A percentile compares a stretch with the other conserved stretches of the same genome.
Evolutionary conservation across 2,329 filamentous ascomycete genomes (phyloP).

Genomic region (Ceratocystis papillata): DNA sequence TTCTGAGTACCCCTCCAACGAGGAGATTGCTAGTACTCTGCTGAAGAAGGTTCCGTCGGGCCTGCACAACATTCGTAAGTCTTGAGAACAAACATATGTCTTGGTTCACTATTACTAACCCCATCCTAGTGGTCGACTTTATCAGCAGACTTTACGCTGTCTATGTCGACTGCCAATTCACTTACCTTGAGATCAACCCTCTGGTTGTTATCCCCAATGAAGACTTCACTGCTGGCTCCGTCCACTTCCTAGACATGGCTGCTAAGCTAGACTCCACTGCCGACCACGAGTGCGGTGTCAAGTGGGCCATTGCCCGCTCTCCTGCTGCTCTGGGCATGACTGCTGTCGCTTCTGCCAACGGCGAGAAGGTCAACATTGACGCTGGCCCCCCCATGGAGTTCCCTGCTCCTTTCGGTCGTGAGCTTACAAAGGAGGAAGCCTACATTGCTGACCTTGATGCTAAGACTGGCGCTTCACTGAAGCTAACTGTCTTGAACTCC

Average conservation of each 20-base stretch:
- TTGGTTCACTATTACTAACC: background rate
- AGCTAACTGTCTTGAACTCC: conserved; percentile 90
- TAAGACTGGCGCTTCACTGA: conserved; percentile 97
- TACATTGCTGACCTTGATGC: conserved; percentile 98
- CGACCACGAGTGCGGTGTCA: conserved; percentile 97
- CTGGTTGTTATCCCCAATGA: conserved; percentile 94
- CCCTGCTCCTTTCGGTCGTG: conserved; percentile 96
- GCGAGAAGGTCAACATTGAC: conserved; percentile 79
- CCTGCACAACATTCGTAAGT: conserved; percentile 71
- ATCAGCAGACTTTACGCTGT: conserved; percentile 96
- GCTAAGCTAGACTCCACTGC: conserved; percentile 98
- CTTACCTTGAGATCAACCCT: conserved; percentile 99
- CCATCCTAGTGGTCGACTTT: conserved; percentile 72
- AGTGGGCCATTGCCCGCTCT: conserved; percentile 94
- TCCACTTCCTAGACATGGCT: conserved; percentile 96
- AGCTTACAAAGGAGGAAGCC: conserved; percentile 96
- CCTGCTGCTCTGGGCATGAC: conserved; percentile 79
- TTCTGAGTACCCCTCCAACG: conserved; percentile 86
- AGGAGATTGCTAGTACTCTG: conserved; percentile 73
- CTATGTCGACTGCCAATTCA: conserved; percentile 99
- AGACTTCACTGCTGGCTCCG: conserved; percentile 80
- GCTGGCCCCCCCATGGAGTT: conserved; percentile 98
- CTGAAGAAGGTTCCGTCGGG: conserved; percentile 90
- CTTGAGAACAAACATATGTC: background rate
- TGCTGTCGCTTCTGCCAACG: conserved; percentile 49